Base-by-base conservation (phyloP, 164 flowering plant genomes). In the Macadamia integrifolia region DNA sequence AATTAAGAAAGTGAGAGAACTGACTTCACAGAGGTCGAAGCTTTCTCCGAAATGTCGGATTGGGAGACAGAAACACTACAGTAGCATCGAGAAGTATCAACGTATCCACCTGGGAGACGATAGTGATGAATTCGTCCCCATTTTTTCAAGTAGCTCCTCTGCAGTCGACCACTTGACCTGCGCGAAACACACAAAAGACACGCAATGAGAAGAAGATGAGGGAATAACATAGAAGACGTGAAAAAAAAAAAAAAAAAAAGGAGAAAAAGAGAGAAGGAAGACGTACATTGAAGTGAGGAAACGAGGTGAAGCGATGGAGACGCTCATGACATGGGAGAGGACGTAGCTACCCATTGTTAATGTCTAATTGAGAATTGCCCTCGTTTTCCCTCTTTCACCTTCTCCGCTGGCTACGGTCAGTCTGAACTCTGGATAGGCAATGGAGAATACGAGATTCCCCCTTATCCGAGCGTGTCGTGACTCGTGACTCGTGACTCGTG, bases 21-120 rank as follows among this genome's bases (percentile, higher is more conserved):
- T 73, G 77, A 86, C 87, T 67, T 84, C 17, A 75, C 71, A 50
- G 80, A 48, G 62, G 70, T 80, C 11, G 82, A 30, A 50, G 85
- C 63, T 58, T 63, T 65, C 58, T 72, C 84, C 1, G 77, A 58
- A 40, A 29, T 66, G 15, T 72, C 50, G 0, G 80, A 64, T 43
- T 77, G 62, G 0, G 82, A 61, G 31, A 52, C 65, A n/a, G 84
- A 67, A 61, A 75, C 68, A 53, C 74, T 72, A 74, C 79, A 80
- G 46, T 63, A 57, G 72, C 83, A 83, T 44, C 82, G 82, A 5
- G 76, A 71, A 66, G 49, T 63, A 35, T 58, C 23, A 31, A 43
- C 46, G 48, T 42, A 43, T 60, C 61, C 64, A 57, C 17, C 46
- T 29, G 8, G 57, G 30, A 60, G 57, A 9, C 69, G 40, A n/a